Conservation (phyloP, 495 filamentous ascomycete genomes). For the Cenococcum geophilum region DNA sequence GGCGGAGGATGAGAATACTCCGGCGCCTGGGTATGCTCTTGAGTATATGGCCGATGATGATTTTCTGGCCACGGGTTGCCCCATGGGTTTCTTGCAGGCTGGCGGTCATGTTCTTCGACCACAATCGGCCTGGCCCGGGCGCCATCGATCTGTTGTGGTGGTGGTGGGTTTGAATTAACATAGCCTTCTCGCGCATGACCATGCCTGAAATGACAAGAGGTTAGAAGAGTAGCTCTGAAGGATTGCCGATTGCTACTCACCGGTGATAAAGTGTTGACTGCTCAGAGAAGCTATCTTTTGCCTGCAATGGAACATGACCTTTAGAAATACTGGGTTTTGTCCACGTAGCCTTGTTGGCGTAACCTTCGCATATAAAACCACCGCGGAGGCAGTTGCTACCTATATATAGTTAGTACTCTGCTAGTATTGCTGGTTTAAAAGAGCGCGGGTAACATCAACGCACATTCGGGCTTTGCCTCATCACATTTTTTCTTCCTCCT, state of each 20-base stretch:
- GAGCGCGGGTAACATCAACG: slow-evolving; percentile 18
- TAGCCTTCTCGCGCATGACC: slow-evolving; percentile 26
- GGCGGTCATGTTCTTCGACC: slow-evolving; percentile 41
- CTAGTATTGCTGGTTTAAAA: background rate
- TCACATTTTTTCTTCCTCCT: slow-evolving; percentile 98
- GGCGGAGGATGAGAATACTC: slow-evolving; percentile 18
- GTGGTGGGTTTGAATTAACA: slow-evolving; percentile 9
- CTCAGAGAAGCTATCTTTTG: slow-evolving; percentile 61
- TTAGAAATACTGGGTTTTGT: slow-evolving; percentile 55
- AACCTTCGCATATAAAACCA: slow-evolving; percentile 91
- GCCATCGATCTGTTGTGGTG: slow-evolving; percentile 22
- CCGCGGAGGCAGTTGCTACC: slow-evolving; percentile 90
- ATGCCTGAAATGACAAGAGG: slow-evolving; percentile 9
- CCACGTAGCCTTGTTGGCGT: slow-evolving; percentile 72
- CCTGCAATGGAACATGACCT: slow-evolving; percentile 71
- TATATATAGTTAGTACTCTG: slow-evolving; percentile 35
- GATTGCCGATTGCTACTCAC: slow-evolving; percentile 5
- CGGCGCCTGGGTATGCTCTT: slow-evolving; percentile 20
- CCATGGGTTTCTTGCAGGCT: slow-evolving; percentile 17
- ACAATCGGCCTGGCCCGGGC: slow-evolving; percentile 42
- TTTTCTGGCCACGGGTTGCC: slow-evolving; percentile 17
- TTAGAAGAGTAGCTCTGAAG: slow-evolving; percentile 4
- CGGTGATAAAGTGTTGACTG: slow-evolving; percentile 23
- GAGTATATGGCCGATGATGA: slow-evolving; percentile 27
- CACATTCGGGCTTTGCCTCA: slow-evolving; percentile 89